phyloP scores from a whole-genome alignment of 2,329 filamentous ascomycete species.

The Tolypocladium guangdongense region DNA sequence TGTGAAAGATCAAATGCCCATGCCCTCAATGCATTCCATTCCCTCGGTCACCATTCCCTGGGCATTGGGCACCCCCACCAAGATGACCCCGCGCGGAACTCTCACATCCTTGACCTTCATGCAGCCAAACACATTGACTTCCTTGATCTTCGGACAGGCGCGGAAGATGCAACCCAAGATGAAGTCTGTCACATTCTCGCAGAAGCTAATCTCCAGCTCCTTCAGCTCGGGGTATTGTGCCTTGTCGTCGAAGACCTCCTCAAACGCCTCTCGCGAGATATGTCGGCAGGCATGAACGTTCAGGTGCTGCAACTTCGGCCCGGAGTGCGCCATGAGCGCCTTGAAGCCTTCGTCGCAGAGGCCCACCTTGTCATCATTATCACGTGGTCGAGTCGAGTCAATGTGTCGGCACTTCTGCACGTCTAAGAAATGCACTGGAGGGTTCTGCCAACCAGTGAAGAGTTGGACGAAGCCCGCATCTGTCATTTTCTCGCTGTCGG shows the following conservation, averaged over 20 bases:
- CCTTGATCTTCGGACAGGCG: constrained; percentile 47
- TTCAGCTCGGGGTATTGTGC: constrained; percentile 55
- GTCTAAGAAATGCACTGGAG: constrained; percentile 58
- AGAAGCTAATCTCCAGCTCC: constrained; percentile 70
- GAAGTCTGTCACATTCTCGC: constrained; percentile 54
- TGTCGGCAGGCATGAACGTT: constrained; percentile 80
- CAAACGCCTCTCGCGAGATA: constrained; percentile 61
- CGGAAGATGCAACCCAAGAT: constrained; percentile 54
- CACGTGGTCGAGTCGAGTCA: constrained; percentile 58
- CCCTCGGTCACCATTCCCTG: constrained; percentile 50
- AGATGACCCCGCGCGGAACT: constrained; percentile 43
- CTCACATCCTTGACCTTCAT: constrained; percentile 47
- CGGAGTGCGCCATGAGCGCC: constrained; percentile 78
- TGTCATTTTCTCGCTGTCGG: constrained; percentile 63
- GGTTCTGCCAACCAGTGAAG: constrained; percentile 68
- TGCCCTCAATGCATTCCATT: constrained; percentile 13
- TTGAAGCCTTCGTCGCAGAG: constrained; percentile 66
- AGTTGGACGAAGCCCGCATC: constrained; percentile 63
- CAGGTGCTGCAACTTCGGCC: constrained; percentile 50
- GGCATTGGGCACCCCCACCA: constrained; percentile 49
- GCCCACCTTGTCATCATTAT: constrained; percentile 55
- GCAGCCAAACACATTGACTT: constrained; percentile 53
- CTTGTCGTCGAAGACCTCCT: constrained; percentile 55
- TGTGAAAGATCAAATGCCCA: not conserved
- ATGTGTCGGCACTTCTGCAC: constrained; percentile 68